Conservation (phyloP, 2,329 filamentous ascomycete species). For the Diaporthe citri region DNA sequence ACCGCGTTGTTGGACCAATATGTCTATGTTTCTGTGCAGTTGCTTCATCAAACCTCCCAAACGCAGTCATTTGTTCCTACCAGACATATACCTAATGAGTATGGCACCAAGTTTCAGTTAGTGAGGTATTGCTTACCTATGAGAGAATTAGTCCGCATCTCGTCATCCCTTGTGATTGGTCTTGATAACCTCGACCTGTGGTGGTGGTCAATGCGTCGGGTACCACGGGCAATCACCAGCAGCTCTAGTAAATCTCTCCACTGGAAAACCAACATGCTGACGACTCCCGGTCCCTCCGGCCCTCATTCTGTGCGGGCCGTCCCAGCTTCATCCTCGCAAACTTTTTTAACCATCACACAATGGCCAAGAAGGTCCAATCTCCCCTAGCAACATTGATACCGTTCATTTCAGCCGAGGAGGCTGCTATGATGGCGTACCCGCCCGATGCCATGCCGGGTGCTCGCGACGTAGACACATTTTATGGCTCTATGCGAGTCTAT, state of each 20-base stretch:
- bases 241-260: neutral
- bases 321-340: neutral
- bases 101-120: neutral
- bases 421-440: slow-evolving; percentile 62
- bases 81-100: neutral
- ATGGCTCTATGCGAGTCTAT: slow-evolving; percentile 82
- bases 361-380: neutral
- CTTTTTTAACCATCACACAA: neutral
- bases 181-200: neutral
- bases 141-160: neutral
- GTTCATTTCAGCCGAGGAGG: neutral
- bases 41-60: neutral
- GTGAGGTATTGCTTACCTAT: neutral
- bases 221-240: neutral
- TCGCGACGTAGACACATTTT: slow-evolving; percentile 81
- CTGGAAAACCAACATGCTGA: neutral
- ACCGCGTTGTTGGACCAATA: neutral
- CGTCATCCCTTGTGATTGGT: neutral
- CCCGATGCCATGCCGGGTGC: slow-evolving; percentile 78
- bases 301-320: too few species aligned
- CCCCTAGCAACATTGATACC: neutral
- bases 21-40: neutral
- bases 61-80: neutral
- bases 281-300: neutral
- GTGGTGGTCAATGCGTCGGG: neutral